Conservation (phyloP, 1,284 basidiomycete genomes). For the Pseudozyma tsukubaensis region DNA sequence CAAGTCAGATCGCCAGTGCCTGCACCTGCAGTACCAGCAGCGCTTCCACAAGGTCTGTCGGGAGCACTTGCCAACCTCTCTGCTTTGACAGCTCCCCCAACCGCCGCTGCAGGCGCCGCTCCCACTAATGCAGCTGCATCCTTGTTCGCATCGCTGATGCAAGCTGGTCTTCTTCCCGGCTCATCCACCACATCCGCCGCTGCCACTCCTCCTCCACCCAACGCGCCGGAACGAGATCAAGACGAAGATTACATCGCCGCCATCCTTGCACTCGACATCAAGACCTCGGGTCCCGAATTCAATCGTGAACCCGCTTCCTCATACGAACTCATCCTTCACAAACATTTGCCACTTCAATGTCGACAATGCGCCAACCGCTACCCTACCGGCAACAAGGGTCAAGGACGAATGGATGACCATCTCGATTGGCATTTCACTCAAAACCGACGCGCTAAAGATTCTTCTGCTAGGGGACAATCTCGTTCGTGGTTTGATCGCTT, state of each 20-base stretch:
- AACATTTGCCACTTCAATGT: conserved; percentile 82
- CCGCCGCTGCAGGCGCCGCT: conserved; percentile 7
- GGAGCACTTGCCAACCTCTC: conserved; percentile 37
- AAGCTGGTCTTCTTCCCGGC: conserved; percentile 59
- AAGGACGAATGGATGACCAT: conserved; percentile 85
- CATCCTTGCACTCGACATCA: conserved; percentile 78
- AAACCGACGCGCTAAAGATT: conserved; percentile 88
- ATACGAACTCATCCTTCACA: conserved; percentile 57
- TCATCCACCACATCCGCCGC: conserved; percentile 40
- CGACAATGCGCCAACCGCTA: conserved; percentile 94
- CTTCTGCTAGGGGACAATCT: conserved; percentile 85
- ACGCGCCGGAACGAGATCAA: conserved; percentile 71
- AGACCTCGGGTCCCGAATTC: conserved; percentile 79
- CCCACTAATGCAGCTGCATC: conserved; percentile 39
- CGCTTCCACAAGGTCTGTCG: conserved; percentile 47
- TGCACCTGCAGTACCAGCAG: conserved; percentile 51
- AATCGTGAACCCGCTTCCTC: conserved; percentile 75
- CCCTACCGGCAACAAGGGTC: conserved; percentile 77
- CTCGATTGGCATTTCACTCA: conserved; percentile 97
- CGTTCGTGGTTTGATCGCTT: conserved; percentile 88
- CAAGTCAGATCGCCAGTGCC: conserved; percentile 5
- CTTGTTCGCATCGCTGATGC: conserved; percentile 61
- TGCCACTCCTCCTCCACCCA: conserved; percentile 59
- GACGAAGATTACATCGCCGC: conserved; percentile 76
- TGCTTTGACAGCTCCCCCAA: conserved; percentile 10